Percentiles rank a stretch among this genome's conserved stretches.
phyloP scores from a whole-genome alignment of 768 basidiomycete species.

The Russula sp. region DNA sequence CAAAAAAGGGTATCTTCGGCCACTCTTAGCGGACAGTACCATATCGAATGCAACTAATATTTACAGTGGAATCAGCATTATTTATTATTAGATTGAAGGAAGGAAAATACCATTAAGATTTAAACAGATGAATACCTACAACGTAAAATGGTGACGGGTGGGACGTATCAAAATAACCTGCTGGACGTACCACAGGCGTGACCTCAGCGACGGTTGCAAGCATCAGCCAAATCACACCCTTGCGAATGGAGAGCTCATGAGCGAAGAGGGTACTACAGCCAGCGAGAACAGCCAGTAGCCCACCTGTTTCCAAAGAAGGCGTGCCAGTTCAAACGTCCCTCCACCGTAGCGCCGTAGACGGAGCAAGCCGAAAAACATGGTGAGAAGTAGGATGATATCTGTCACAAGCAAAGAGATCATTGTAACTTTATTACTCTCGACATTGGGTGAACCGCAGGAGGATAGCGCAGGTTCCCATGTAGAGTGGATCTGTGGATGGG shows the following conservation, averaged over 20 bases:
- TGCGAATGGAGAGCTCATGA: background rate
- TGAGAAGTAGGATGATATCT: conserved; percentile 1
- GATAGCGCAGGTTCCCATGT: background rate
- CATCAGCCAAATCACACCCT: background rate
- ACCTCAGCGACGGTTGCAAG: too few species aligned
- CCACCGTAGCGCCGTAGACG: background rate
- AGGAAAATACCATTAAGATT: too few species aligned
- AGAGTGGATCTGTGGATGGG: background rate
- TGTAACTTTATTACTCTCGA: background rate
- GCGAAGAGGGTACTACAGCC: background rate
- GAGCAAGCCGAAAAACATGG: conserved; percentile 3
- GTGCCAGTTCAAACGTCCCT: background rate
- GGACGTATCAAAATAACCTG: too few species aligned
- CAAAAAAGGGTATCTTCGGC: too few species aligned
- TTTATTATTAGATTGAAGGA: too few species aligned
- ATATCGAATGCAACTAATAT: too few species aligned
- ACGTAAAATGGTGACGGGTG: too few species aligned
- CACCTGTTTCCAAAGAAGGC: background rate
- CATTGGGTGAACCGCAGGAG: background rate
- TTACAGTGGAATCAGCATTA: too few species aligned
- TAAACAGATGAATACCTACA: too few species aligned
- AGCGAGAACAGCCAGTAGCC: background rate
- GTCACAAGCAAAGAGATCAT: background rate
- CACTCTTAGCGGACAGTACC: too few species aligned
- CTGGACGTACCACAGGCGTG: too few species aligned